Conservation (phyloP, 768 basidiomycete species). For the Dentipellis sp. region DNA sequence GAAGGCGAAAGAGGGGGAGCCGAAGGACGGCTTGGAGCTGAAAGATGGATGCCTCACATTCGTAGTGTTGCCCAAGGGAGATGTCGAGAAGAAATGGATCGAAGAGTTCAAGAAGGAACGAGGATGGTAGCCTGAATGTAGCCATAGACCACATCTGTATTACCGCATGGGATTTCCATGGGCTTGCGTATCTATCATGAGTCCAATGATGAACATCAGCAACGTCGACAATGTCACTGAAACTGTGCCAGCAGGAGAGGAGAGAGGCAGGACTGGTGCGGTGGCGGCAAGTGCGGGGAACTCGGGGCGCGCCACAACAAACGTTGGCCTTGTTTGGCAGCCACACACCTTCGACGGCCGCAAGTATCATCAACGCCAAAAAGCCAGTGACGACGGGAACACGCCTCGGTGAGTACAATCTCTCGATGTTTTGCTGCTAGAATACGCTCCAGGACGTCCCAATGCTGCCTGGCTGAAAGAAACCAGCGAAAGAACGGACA, state of each 20-base stretch:
- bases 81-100: constrained; percentile 76
- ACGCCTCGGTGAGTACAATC: constrained; percentile 55
- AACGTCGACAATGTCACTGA: background rate
- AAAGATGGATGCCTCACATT: constrained; percentile 78
- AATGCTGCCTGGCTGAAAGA: background rate
- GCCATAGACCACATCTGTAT: background rate
- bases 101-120: constrained; percentile 69
- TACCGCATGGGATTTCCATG: too few species aligned
- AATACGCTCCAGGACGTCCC: background rate
- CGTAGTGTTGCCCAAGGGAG: constrained; percentile 69
- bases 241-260: background rate
- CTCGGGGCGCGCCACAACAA: background rate
- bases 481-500: constrained; percentile 3
- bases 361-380: background rate
- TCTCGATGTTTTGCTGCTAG: constrained; percentile 14
- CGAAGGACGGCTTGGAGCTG: constrained; percentile 73
- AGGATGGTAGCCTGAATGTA: constrained; percentile 10
- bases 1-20: constrained; percentile 47
- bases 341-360: background rate
- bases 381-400: constrained; percentile 33
- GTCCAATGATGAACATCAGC: background rate
- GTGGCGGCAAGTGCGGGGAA: too few species aligned
- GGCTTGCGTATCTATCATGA: too few species aligned
- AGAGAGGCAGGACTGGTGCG: too few species aligned
- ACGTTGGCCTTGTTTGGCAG: constrained; percentile 3